Percentiles rank a stretch among this genome's conserved stretches.
phyloP scores from a whole-genome alignment of 805 yeast species.

The Phaffomyces antillensis region DNA sequence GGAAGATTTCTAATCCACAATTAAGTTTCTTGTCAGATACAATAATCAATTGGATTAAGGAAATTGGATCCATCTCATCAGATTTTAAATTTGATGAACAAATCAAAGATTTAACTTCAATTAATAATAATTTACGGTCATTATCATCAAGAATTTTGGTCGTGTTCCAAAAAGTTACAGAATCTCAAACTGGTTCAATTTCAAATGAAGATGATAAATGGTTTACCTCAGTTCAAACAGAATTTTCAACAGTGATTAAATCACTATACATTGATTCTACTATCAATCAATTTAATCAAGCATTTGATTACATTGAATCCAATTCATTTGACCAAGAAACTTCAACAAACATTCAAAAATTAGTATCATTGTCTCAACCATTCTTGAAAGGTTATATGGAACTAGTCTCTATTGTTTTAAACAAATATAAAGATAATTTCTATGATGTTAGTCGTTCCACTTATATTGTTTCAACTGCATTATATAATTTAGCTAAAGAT shows the following conservation, averaged over 20 bases:
- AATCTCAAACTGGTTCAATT: slow-evolving; percentile 1
- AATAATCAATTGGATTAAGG: slow-evolving; percentile 39
- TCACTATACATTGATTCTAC: slow-evolving; percentile 35
- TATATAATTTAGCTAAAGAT: slow-evolving; percentile 57
- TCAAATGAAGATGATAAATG: slow-evolving; percentile 58
- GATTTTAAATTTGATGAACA: background rate
- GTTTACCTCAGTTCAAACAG: slow-evolving; percentile 46
- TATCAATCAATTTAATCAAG: slow-evolving; percentile 26
- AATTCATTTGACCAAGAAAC: slow-evolving; percentile 32
- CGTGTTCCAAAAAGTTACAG: slow-evolving; percentile 51
- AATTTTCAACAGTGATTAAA: slow-evolving; percentile 35
- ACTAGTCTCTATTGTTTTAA: slow-evolving; percentile 37
- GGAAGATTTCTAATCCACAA: slow-evolving; percentile 27
- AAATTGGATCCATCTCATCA: slow-evolving; percentile 1
- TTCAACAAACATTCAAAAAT: slow-evolving; percentile 36
- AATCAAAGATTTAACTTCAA: slow-evolving; percentile 23
- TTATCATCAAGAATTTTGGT: slow-evolving; percentile 55
- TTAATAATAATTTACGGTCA: slow-evolving; percentile 43
- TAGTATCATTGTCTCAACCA: slow-evolving; percentile 54
- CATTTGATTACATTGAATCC: slow-evolving; percentile 28
- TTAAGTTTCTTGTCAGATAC: slow-evolving; percentile 43
- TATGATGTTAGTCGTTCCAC: slow-evolving; percentile 52
- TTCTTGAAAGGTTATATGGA: slow-evolving; percentile 51
- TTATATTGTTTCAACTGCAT: slow-evolving; percentile 45
- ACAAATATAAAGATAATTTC: slow-evolving; percentile 43